These are phyloP conservation scores for Hypoxylon sp. DNA, from an alignment of 2,329 filamentous ascomycete genomes.

Conservation along the genomic window DNA sequence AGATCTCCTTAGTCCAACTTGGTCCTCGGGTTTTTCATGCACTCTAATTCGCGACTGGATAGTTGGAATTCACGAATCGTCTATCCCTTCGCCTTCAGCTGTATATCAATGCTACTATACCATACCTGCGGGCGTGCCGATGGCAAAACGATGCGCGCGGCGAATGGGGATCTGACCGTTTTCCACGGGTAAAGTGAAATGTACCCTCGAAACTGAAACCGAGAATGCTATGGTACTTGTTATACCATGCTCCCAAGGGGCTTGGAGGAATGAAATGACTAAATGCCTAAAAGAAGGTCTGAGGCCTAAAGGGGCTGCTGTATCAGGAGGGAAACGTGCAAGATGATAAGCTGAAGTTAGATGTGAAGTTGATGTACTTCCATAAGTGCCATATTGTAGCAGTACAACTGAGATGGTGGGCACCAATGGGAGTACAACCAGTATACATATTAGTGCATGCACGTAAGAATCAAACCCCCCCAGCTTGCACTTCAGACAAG, in stretches of 20 bases:
- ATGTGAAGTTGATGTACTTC: conserved; percentile 1
- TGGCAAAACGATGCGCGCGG: not conserved
- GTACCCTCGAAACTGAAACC: not conserved
- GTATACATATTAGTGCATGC: conserved; percentile 28
- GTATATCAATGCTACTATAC: conserved; percentile 5
- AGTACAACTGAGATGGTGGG: conserved; percentile 10
- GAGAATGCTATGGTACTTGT: not conserved
- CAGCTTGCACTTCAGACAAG: conserved; percentile 16
- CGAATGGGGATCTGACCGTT: not conserved
- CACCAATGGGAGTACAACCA: conserved; percentile 26
- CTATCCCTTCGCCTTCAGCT: conserved; percentile 4
- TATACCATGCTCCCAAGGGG: not conserved
- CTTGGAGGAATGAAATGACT: not conserved
- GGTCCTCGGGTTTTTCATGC: conserved; percentile 13
- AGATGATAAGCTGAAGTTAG: conserved; percentile 13
- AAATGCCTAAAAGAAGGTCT: conserved; percentile 8
- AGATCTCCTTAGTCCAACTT: conserved; percentile 32
- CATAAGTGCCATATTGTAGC: not conserved
- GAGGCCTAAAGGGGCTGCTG: conserved; percentile 6
- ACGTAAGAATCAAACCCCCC: conserved; percentile 31
- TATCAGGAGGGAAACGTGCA: conserved; percentile 7
- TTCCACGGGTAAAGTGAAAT: not conserved
- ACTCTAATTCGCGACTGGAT: conserved; percentile 23
- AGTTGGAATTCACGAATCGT: conserved; percentile 16
- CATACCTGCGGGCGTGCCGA: not conserved